Evolutionary conservation across 257 asterid genomes (phyloP).

Genomic region (Schizonepeta tenuifolia): DNA sequence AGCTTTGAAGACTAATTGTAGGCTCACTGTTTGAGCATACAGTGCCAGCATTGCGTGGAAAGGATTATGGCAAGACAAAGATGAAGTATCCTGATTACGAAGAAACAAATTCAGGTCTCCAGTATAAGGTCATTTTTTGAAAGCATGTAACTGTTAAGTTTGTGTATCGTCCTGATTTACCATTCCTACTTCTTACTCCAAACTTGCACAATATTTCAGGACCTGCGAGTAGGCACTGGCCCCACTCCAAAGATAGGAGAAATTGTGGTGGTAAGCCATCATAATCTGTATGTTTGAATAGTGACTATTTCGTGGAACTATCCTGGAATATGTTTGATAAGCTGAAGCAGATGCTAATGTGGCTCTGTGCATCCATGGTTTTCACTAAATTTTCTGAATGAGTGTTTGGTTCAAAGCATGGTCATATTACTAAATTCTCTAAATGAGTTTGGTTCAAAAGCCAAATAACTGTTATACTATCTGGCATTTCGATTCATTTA

Average conservation of each 20-base stretch:
- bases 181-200: constrained; percentile 29
- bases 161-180: constrained; percentile 29
- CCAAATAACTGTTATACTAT: not conserved
- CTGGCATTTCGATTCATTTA: not conserved
- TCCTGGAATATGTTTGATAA: not conserved
- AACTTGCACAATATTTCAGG: constrained; percentile 59
- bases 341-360: constrained; percentile 12
- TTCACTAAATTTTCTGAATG: constrained; percentile 8
- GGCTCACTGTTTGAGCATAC: constrained; percentile 69
- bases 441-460: constrained; percentile 12
- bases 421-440: too few relatives aligned
- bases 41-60: constrained; percentile 99
- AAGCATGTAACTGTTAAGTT: constrained; percentile 31
- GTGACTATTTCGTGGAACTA: not conserved
- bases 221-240: constrained; percentile 80
- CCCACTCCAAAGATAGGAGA: constrained; percentile 81
- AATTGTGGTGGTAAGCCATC: constrained; percentile 73
- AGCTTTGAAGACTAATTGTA: constrained; percentile 70
- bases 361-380: not conserved
- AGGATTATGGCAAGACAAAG: constrained; percentile 96
- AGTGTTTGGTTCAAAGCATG: constrained; percentile 6
- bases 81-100: constrained; percentile 87
- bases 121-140: constrained; percentile 73
- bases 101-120: constrained; percentile 90
- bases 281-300: constrained; percentile 18